These are phyloP conservation scores for Pseudevernia furfuracea DNA, from an alignment of 495 filamentous ascomycete genomes.

Conservation along the genomic window DNA sequence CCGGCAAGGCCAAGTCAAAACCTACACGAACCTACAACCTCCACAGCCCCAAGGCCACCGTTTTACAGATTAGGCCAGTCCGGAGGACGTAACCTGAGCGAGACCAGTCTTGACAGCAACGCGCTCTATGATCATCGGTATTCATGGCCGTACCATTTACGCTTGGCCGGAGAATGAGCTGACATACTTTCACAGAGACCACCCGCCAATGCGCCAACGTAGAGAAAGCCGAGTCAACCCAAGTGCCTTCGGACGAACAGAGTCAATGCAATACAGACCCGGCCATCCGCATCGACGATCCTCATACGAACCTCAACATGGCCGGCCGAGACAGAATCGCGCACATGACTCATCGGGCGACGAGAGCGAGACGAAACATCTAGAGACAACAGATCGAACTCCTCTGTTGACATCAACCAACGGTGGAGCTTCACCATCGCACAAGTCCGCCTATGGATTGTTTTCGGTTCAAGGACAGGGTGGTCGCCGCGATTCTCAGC, in stretches of 20 bases:
- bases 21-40: constrained; percentile 27
- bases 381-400: constrained; percentile 21
- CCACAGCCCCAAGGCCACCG: constrained; percentile 30
- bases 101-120: constrained; percentile 75
- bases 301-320: constrained; percentile 17
- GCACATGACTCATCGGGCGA: constrained; percentile 27
- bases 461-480: constrained; percentile 11
- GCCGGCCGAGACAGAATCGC: constrained; percentile 12
- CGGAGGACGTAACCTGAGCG: constrained; percentile 54
- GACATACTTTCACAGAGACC: constrained; percentile 45
- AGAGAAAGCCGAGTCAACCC: constrained; percentile 49
- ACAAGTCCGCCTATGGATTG: constrained; percentile 33
- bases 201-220: constrained; percentile 61
- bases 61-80: constrained; percentile 51
- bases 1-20: constrained; percentile 31
- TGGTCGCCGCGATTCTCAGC: constrained; percentile 20
- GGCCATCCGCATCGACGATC: constrained; percentile 14
- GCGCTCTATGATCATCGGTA: constrained; percentile 75
- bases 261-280: neutral
- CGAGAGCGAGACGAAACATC: constrained; percentile 25
- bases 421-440: constrained; percentile 20
- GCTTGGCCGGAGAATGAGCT: neutral
- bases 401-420: constrained; percentile 22
- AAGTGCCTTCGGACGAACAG: constrained; percentile 26
- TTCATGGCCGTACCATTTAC: neutral